phyloP scores from a whole-genome alignment of 305 asterid genomes.

The Fraxinus angustifolia region DNA sequence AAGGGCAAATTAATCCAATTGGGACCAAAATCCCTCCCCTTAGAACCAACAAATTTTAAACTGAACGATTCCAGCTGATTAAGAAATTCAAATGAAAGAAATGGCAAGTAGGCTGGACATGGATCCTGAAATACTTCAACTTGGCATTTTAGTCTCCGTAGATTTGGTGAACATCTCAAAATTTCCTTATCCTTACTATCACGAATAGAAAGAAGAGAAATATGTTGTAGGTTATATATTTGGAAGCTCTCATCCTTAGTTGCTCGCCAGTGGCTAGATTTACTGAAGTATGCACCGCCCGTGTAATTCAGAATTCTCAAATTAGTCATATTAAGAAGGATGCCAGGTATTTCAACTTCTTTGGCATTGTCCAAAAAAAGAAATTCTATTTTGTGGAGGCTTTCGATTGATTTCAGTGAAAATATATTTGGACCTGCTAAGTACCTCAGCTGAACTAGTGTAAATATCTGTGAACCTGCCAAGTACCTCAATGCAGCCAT shows the following conservation, averaged over 20 bases:
- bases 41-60: too few species aligned
- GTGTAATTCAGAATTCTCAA: background rate
- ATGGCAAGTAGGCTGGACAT: too few species aligned
- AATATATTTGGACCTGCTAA: background rate
- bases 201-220: background rate
- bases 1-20: too few species aligned
- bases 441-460: background rate
- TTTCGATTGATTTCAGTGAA: background rate
- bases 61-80: too few species aligned
- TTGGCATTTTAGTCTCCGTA: background rate
- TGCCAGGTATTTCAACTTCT: background rate
- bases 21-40: too few species aligned
- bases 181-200: background rate
- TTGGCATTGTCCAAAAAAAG: background rate
- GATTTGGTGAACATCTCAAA: background rate
- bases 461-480: background rate
- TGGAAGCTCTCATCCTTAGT: background rate
- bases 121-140: background rate
- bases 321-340: background rate
- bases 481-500: background rate
- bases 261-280: background rate
- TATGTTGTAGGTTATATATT: background rate
- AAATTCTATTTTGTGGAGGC: background rate
- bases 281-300: background rate
- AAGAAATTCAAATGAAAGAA: too few species aligned